Percentiles rank a stretch among this genome's conserved stretches.
Conservation (phyloP, 2,329 filamentous ascomycete genomes). For the Pseudogymnoascus sp. region DNA sequence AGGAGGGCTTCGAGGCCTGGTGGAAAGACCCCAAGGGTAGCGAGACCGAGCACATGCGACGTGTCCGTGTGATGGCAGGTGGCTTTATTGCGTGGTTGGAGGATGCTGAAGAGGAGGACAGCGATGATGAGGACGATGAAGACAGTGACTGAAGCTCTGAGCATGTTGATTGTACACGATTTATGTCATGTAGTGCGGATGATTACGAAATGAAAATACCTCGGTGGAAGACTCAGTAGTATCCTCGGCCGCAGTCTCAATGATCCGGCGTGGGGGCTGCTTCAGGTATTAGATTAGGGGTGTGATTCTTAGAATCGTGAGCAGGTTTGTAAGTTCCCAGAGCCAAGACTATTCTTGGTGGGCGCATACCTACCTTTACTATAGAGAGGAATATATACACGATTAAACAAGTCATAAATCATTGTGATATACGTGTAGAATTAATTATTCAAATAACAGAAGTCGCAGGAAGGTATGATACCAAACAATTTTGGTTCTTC, state of each 20-base stretch:
- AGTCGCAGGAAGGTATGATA: neutral
- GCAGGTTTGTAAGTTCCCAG: neutral
- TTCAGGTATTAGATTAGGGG: neutral
- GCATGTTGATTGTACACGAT: constrained; percentile 7
- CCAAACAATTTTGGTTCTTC: neutral
- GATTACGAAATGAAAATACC: neutral
- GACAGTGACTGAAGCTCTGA: constrained; percentile 36
- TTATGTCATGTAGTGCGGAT: neutral
- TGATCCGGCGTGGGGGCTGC: neutral
- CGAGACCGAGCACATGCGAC: constrained; percentile 60
- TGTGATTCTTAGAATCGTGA: neutral
- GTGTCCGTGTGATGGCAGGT: constrained; percentile 65
- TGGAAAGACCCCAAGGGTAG: constrained; percentile 69
- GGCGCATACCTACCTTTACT: neutral
- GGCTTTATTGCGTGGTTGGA: constrained; percentile 79
- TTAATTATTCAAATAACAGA: neutral
- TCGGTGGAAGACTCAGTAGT: neutral
- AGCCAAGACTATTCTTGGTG: neutral
- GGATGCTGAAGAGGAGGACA: constrained; percentile 66
- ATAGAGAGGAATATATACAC: neutral
- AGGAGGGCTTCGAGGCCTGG: constrained; percentile 84
- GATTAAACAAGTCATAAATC: neutral
- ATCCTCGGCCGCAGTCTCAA: neutral
- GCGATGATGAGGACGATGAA: constrained; percentile 57
- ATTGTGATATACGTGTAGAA: neutral